phyloP scores from a whole-genome alignment of 345 rosid genomes.

The Populus tremula region DNA sequence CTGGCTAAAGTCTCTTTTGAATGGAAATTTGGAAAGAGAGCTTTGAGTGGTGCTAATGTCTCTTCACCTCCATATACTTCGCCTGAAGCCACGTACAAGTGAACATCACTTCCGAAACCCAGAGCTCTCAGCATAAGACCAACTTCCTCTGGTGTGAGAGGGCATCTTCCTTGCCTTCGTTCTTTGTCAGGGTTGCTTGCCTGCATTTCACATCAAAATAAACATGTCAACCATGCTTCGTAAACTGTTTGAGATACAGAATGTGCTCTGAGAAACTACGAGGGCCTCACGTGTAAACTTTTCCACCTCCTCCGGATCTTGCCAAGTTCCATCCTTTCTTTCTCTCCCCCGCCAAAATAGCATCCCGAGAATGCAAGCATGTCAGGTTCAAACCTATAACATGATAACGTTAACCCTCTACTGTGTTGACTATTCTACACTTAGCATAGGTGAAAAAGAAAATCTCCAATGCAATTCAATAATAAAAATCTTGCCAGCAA shows the following conservation, averaged over 20 bases:
- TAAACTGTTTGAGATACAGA: not conserved
- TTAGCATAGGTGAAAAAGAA: not conserved
- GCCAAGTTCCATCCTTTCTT: conserved; percentile 71
- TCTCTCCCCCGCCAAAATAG: conserved; percentile 84
- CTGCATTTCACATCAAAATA: conserved; percentile 36
- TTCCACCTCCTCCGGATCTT: conserved; percentile 83
- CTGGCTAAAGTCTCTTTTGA: conserved; percentile 78
- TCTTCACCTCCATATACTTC: conserved; percentile 86
- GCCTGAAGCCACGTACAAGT: conserved; percentile 87
- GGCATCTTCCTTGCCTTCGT: conserved; percentile 81
- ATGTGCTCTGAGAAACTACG: not conserved
- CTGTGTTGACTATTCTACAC: not conserved
- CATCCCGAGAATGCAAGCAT: conserved; percentile 99
- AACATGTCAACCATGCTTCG: not conserved
- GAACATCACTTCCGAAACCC: conserved; percentile 80
- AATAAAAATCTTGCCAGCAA: not conserved
- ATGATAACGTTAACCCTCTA: not conserved
- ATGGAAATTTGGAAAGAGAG: conserved; percentile 79
- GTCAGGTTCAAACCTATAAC: conserved; percentile 85
- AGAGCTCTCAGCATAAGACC: conserved; percentile 88
- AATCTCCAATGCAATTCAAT: not conserved
- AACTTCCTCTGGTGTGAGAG: conserved; percentile 85
- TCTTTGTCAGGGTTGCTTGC: conserved; percentile 71
- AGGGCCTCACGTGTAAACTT: conserved; percentile 62
- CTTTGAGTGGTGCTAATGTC: conserved; percentile 73